Evolutionary conservation across 1,284 basidiomycete genomes (phyloP), one percentile per base, ranked within the genome.

Genomic region (Apiotrichum veenhuisii): DNA sequence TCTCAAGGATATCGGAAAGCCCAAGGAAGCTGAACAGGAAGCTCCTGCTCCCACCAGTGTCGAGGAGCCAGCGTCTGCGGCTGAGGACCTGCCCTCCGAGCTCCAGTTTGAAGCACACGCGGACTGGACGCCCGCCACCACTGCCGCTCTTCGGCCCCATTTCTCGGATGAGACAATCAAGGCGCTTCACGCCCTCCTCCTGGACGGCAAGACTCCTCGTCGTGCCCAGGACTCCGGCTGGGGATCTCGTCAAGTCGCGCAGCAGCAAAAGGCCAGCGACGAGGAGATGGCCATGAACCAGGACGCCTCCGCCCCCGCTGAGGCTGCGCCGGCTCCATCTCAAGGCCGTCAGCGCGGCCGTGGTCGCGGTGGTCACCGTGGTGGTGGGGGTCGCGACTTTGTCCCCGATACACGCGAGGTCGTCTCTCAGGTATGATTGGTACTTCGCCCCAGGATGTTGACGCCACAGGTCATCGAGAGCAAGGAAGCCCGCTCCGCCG

Each of bases 401-500:
- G 55, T 61, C 64, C 57, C 54, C 66, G 90, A 92, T 66, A 75
- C 79, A 58, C 81, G 89, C 60, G 87, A 84, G 71, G 87, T 94
- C 41, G 58, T 89, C 40, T 89, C 91, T 36, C 83, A 91, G 76
- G 90, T 91, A 68, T 59, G 75, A 65, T 14, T 44, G 10, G 15
- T 41, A 23, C 41, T n/a, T 37, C 54, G 20, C n/a, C 27, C 37
- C 22, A 38, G 12, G 4, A 44, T 34, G 41, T 54, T 58, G 27
- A 63, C 64, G 15, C 36, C 25, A 54, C 74, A 95, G 88, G 85
- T 88, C 11, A 91, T 98, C 43, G 73, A 81, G 25, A 87, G 85
- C 23, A 98, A 98, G 76, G 82, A 84, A 27, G 84, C 83, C 11
- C 84, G 95, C 27, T 91, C 90, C 2, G 83, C 83, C 7, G 82